A percentile compares a stretch with the other conserved stretches of the same genome.
Conservation (phyloP, 2,329 filamentous ascomycete genomes). For the Penicillium rolfsii region DNA sequence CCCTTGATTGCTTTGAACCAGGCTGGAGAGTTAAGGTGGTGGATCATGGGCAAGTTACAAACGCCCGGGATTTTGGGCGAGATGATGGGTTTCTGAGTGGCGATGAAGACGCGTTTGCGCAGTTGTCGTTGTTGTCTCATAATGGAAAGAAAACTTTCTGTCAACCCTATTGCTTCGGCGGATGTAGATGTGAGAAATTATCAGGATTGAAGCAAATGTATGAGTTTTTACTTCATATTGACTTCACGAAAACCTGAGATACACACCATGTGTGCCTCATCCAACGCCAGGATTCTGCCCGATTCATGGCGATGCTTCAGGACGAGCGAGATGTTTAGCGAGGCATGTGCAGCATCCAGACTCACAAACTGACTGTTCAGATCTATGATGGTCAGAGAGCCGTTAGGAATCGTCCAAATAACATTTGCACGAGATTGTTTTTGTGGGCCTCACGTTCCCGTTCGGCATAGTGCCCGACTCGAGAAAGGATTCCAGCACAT, state of each 20-base stretch:
- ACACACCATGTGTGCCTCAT: slow-evolving; percentile 73
- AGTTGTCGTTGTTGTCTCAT: slow-evolving; percentile 74
- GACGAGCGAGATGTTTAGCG: slow-evolving; percentile 74
- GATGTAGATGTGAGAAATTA: slow-evolving; percentile 63
- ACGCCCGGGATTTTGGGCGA: slow-evolving; percentile 70
- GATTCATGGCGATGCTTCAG: slow-evolving; percentile 56
- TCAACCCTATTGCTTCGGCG: slow-evolving; percentile 61
- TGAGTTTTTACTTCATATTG: neutral
- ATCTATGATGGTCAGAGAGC: slow-evolving; percentile 68
- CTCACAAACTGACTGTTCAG: slow-evolving; percentile 73
- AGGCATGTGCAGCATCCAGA: slow-evolving; percentile 65
- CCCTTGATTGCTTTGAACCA: slow-evolving; percentile 58
- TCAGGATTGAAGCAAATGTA: neutral
- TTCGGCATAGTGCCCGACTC: slow-evolving; percentile 27
- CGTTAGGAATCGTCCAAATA: slow-evolving; percentile 44
- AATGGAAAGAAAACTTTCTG: slow-evolving; percentile 62
- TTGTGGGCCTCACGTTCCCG: slow-evolving; percentile 7
- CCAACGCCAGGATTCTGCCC: slow-evolving; percentile 68
- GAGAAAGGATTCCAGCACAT: slow-evolving; percentile 68
- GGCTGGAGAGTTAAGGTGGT: slow-evolving; percentile 69
- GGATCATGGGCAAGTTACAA: slow-evolving; percentile 71
- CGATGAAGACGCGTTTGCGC: slow-evolving; percentile 68
- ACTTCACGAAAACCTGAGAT: neutral
- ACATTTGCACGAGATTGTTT: slow-evolving; percentile 2
- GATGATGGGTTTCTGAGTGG: slow-evolving; percentile 77